Conservation (phyloP, 129 eudicot genomes). For the Escallonia rubra region DNA sequence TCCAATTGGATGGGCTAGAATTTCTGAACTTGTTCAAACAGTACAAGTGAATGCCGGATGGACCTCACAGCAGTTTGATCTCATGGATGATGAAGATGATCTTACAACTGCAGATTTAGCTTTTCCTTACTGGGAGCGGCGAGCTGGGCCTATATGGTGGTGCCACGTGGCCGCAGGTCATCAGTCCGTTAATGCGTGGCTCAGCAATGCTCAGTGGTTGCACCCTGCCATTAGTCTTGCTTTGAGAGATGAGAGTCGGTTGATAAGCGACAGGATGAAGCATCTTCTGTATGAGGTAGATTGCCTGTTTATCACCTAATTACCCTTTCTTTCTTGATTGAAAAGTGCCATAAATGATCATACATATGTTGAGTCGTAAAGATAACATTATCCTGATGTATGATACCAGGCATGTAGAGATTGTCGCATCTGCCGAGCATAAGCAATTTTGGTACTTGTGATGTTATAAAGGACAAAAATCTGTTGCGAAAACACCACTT, state of each 20-base stretch:
- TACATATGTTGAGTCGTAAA: not conserved
- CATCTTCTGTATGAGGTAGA: slow-evolving; percentile 94
- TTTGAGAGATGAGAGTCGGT: slow-evolving; percentile 85
- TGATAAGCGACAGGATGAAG: slow-evolving; percentile 93
- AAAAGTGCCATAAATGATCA: not conserved
- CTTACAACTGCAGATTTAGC: slow-evolving; percentile 83
- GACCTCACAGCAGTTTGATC: slow-evolving; percentile 52
- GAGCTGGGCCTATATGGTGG: slow-evolving; percentile 98
- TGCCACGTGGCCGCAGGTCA: slow-evolving; percentile 81
- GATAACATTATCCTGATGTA: not conserved
- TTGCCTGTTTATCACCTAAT: slow-evolving; percentile 14
- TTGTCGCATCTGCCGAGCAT: too few species aligned
- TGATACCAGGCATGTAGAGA: not conserved
- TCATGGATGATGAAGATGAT: slow-evolving; percentile 77
- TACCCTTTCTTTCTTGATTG: slow-evolving; percentile 3
- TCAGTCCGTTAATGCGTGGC: slow-evolving; percentile 55
- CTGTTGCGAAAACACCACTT: too few species aligned
- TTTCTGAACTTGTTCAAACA: slow-evolving; percentile 67
- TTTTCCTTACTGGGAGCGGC: slow-evolving; percentile 89
- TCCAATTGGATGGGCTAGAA: slow-evolving; percentile 93
- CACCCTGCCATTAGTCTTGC: slow-evolving; percentile 98
- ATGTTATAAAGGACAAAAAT: too few species aligned
- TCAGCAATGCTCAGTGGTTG: slow-evolving; percentile 77
- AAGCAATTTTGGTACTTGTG: too few species aligned
- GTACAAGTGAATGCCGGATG: slow-evolving; percentile 67